Conservation (phyloP, 352 stramenopile genomes). For the Peronospora farinosa region DNA sequence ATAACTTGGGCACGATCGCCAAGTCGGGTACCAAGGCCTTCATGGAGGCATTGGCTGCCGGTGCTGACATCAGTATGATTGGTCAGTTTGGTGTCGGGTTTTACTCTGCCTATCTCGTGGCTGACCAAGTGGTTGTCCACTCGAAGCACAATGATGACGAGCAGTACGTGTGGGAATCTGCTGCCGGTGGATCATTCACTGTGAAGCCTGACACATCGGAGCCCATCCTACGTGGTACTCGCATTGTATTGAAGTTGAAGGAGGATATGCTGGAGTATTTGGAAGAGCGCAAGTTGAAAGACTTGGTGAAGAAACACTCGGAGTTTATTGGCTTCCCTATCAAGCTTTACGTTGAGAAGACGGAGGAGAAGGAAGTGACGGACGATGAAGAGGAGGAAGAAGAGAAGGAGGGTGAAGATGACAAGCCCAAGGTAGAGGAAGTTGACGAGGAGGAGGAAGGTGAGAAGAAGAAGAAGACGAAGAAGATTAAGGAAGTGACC, state of each 20-base stretch:
- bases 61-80: slow-evolving; percentile 99
- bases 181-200: slow-evolving; percentile 96
- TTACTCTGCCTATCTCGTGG: slow-evolving; percentile 99
- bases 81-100: slow-evolving; percentile 99
- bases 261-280: slow-evolving; percentile 99
- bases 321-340: slow-evolving; percentile 99
- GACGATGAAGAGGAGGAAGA: slow-evolving; percentile 99
- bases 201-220: slow-evolving; percentile 87
- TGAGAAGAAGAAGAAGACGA: slow-evolving; percentile 98
- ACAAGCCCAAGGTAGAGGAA: slow-evolving; percentile 97
- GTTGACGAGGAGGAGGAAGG: slow-evolving; percentile 93
- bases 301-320: slow-evolving; percentile 99
- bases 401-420: slow-evolving; percentile 89
- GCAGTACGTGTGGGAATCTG: slow-evolving; percentile 96
- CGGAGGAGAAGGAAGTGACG: slow-evolving; percentile 98
- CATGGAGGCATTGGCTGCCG: slow-evolving; percentile 97
- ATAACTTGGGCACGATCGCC: slow-evolving; percentile 99
- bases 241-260: slow-evolving; percentile 97
- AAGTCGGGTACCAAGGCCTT: slow-evolving; percentile 99
- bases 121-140: slow-evolving; percentile 97
- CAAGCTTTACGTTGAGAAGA: slow-evolving; percentile 99
- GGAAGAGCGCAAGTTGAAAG: slow-evolving; percentile 97
- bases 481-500: slow-evolving; percentile 96
- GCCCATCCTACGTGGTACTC: slow-evolving; percentile 88
- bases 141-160: slow-evolving; percentile 99